Conservation (phyloP, 1,139 yeast genomes). For the Debaryomyces udenii region DNA sequence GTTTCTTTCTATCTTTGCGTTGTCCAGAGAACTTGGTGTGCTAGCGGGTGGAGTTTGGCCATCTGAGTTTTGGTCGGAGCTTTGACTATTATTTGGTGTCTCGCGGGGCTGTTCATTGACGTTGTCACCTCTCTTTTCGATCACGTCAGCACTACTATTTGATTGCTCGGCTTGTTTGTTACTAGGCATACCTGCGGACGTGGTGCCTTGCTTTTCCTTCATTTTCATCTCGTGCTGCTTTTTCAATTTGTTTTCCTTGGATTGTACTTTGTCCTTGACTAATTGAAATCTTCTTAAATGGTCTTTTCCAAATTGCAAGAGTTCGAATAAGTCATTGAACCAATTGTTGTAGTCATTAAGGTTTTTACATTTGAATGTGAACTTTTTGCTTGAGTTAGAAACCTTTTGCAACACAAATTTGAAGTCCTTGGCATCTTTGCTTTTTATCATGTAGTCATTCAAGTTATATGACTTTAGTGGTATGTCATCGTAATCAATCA, state of each 20-base stretch:
- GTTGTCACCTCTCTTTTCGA: background rate
- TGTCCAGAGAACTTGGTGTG: conserved; percentile 6
- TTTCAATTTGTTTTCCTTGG: conserved; percentile 18
- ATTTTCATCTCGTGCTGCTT: conserved; percentile 16
- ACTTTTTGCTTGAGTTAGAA: conserved; percentile 33
- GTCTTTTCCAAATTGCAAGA: conserved; percentile 39
- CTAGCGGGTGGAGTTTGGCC: background rate
- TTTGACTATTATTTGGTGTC: background rate
- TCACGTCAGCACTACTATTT: background rate
- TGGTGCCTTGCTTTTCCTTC: conserved; percentile 9
- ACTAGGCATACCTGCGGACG: background rate
- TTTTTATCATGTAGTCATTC: conserved; percentile 38
- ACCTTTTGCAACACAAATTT: conserved; percentile 40
- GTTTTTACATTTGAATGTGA: conserved; percentile 43
- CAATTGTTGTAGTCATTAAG: conserved; percentile 36
- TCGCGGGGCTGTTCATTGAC: background rate
- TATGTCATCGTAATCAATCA: conserved; percentile 43
- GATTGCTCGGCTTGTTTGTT: background rate
- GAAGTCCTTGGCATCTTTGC: conserved; percentile 37
- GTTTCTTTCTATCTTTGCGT: conserved; percentile 29
- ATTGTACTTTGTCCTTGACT: conserved; percentile 32
- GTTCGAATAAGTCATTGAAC: conserved; percentile 43
- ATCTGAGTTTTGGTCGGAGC: conserved; percentile 1
- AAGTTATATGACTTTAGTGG: conserved; percentile 49
- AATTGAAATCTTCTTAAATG: conserved; percentile 39